These are phyloP conservation scores for Albugo laibachii DNA, from an alignment of 352 stramenopile genomes.

Conservation along the genomic window DNA sequence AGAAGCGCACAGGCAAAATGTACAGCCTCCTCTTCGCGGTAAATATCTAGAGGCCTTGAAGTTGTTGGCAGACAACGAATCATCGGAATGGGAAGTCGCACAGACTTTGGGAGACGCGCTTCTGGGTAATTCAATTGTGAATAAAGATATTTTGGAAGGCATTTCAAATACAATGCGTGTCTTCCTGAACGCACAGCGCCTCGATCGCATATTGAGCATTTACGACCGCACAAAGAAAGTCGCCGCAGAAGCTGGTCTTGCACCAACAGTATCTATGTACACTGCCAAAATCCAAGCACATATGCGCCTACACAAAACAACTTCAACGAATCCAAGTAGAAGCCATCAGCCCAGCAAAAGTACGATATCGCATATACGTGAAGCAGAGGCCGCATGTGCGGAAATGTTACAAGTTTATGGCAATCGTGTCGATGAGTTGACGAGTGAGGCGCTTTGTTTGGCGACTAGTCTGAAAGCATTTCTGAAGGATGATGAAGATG, in stretches of 20 bases:
- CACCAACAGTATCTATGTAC: constrained; percentile 30
- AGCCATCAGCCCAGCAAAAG: constrained; percentile 1
- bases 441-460: constrained; percentile 40
- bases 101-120: constrained; percentile 51
- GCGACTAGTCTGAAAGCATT: constrained; percentile 64
- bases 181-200: constrained; percentile 21
- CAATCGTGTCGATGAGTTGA: not conserved
- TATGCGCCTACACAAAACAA: constrained; percentile 18
- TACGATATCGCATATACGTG: constrained; percentile 16
- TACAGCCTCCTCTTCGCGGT: constrained; percentile 39
- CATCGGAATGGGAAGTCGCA: constrained; percentile 49
- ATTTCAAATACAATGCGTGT: constrained; percentile 50
- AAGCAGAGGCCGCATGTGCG: constrained; percentile 33
- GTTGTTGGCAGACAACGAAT: constrained; percentile 13
- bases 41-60: constrained; percentile 29
- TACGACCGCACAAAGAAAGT: constrained; percentile 25
- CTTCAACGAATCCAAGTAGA: too few species aligned
- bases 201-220: constrained; percentile 32
- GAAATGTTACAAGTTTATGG: constrained; percentile 39
- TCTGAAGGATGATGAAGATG: constrained; percentile 45
- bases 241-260: constrained; percentile 6
- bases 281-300: constrained; percentile 33
- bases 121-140: constrained; percentile 42
- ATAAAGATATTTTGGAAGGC: constrained; percentile 39
- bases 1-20: constrained; percentile 17